Conservation (phyloP, 2,329 filamentous ascomycete species). For the Thielaviopsis punctulata region DNA sequence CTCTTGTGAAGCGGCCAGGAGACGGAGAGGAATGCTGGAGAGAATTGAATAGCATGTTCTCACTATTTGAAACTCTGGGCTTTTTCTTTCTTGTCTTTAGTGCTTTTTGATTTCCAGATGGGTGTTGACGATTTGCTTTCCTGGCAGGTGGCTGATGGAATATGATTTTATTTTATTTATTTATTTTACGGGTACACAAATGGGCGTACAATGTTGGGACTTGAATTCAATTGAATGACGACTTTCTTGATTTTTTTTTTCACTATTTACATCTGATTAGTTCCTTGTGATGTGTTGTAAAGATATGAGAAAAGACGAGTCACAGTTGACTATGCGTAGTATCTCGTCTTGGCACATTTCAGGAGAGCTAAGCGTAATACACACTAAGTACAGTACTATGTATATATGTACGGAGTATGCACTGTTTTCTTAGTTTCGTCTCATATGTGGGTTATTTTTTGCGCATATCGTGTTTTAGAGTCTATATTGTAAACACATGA, state of each 20-base stretch:
- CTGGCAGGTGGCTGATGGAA: background rate
- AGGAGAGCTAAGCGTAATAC: too few species aligned
- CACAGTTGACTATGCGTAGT: too few species aligned
- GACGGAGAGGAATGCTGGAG: slow-evolving; percentile 1
- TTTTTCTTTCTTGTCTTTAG: background rate
- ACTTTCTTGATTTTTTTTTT: slow-evolving; percentile 3
- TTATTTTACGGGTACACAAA: slow-evolving; percentile 3
- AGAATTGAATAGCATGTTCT: slow-evolving; percentile 10
- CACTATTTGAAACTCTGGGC: slow-evolving; percentile 7
- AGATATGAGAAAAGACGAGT: too few species aligned
- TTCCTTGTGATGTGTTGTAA: background rate
- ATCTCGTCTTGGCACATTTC: too few species aligned
- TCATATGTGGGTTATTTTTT: too few species aligned
- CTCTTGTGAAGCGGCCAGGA: background rate
- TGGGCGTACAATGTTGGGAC: slow-evolving; percentile 7
- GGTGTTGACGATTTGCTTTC: too few species aligned
- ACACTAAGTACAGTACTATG: too few species aligned
- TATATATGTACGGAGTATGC: too few species aligned
- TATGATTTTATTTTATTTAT: background rate
- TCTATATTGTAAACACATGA: too few species aligned
- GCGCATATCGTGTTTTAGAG: too few species aligned
- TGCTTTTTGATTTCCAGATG: background rate
- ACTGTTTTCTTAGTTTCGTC: too few species aligned
- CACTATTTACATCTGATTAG: background rate
- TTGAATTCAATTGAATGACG: slow-evolving; percentile 11